phyloP scores from a whole-genome alignment of 257 asterid species.

The Nicotiana knightiana region DNA sequence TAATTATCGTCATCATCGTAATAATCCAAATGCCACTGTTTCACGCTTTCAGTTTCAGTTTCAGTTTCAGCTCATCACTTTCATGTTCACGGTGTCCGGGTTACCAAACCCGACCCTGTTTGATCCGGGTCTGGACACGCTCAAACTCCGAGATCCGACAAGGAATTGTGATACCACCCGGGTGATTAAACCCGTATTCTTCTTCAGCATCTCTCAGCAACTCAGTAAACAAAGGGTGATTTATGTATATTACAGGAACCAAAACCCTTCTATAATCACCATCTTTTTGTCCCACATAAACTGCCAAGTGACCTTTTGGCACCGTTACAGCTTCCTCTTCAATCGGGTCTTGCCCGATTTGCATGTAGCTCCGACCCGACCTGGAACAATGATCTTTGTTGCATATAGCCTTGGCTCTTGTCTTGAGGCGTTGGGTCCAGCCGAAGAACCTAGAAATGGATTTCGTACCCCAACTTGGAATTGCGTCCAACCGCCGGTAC shows the following conservation, averaged over 20 bases:
- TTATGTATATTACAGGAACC: constrained; percentile 67
- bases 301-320: constrained; percentile 78
- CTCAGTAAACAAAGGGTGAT: constrained; percentile 77
- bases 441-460: constrained; percentile 31
- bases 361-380: constrained; percentile 27
- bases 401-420: constrained; percentile 50
- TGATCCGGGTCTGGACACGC: constrained; percentile 74
- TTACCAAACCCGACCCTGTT: constrained; percentile 29
- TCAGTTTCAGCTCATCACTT: neutral
- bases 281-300: constrained; percentile 68
- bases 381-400: constrained; percentile 16
- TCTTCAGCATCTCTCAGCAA: constrained; percentile 61
- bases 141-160: constrained; percentile 93
- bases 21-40: constrained; percentile 7
- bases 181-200: constrained; percentile 73
- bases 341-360: constrained; percentile 47
- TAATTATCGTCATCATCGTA: neutral
- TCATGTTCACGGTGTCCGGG: constrained; percentile 40
- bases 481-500: constrained; percentile 27
- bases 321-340: constrained; percentile 20
- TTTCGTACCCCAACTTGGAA: constrained; percentile 8
- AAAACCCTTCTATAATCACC: constrained; percentile 56
- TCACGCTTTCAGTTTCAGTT: neutral
- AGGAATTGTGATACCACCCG: constrained; percentile 83
- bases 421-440: constrained; percentile 42